Evolutionary conservation across 2,329 filamentous ascomycete species (phyloP).

Genomic region (Dactylellina haptotyla): DNA sequence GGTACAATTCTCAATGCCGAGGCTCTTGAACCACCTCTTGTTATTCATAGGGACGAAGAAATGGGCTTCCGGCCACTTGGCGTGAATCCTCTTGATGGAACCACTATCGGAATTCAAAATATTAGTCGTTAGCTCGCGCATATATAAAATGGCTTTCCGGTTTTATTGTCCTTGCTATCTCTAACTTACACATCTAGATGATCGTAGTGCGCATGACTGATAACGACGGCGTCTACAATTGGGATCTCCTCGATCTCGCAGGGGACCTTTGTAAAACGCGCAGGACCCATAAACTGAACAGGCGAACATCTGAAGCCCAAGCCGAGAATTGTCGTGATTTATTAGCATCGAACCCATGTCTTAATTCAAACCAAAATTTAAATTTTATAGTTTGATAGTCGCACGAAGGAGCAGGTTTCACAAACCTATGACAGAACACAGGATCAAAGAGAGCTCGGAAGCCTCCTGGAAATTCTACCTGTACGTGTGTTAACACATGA

Average conservation of each 20-base stretch:
- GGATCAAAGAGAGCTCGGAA: conserved; percentile 92
- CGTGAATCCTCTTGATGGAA: conserved; percentile 68
- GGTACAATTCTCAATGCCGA: conserved; percentile 78
- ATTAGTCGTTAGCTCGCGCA: background rate
- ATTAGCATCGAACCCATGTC: conserved; percentile 26
- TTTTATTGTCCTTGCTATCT: too few relatives aligned
- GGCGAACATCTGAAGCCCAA: conserved; percentile 74
- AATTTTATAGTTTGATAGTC: conserved; percentile 28
- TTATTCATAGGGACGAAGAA: conserved; percentile 89
- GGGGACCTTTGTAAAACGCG: conserved; percentile 79
- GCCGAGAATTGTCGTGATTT: conserved; percentile 14
- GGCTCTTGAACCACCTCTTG: conserved; percentile 76
- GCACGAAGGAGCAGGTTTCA: conserved; percentile 32
- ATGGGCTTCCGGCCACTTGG: conserved; percentile 72
- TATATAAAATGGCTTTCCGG: conserved; percentile 57
- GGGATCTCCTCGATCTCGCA: conserved; percentile 83
- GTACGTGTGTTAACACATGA: conserved; percentile 40
- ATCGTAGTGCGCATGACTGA: conserved; percentile 93
- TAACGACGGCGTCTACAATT: conserved; percentile 77
- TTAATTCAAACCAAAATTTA: background rate
- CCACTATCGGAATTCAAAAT: conserved; percentile 67
- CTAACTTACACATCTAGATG: conserved; percentile 76
- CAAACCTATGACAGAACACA: conserved; percentile 76
- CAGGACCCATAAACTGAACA: conserved; percentile 74
- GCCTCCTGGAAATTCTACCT: conserved; percentile 79